Conservation (phyloP, 2,329 filamentous ascomycete species). For the Lachnellula suecica region DNA sequence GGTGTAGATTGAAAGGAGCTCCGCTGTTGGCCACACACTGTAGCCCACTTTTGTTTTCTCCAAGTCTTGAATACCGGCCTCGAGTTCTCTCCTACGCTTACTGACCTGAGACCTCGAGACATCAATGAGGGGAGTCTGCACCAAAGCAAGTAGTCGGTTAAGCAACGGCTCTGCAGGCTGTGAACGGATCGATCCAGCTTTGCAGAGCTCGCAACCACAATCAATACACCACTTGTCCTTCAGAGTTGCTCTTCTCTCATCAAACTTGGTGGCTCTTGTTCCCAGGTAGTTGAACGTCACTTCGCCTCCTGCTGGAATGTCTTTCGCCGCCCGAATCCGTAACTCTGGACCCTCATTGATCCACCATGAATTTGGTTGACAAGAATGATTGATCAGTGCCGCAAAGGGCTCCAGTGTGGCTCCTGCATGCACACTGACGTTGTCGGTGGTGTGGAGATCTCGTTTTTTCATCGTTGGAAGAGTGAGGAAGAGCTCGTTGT, state of each 20-base stretch:
- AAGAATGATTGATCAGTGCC: constrained; percentile 38
- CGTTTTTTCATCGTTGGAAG: not conserved
- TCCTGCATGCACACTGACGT: constrained; percentile 23
- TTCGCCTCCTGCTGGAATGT: constrained; percentile 35
- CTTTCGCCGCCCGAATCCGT: constrained; percentile 31
- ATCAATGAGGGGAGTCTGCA: too few species aligned
- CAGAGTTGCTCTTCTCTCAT: not conserved
- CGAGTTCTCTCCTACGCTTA: not conserved
- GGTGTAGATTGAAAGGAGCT: not conserved
- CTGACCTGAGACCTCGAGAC: too few species aligned
- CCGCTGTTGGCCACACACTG: not conserved
- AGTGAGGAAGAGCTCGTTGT: not conserved
- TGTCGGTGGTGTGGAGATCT: not conserved
- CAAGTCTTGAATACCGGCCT: not conserved
- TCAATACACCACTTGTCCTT: not conserved
- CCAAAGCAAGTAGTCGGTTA: too few species aligned
- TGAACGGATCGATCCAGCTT: not conserved
- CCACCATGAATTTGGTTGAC: constrained; percentile 35
- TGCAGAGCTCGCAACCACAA: not conserved
- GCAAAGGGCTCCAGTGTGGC: constrained; percentile 31
- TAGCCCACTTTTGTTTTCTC: not conserved
- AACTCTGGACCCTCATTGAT: constrained; percentile 34
- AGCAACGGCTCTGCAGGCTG: not conserved
- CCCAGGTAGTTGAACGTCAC: constrained; percentile 36
- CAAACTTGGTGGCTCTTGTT: not conserved